Conservation (phyloP, 306 rosid genomes). For the Sindora glabra region DNA sequence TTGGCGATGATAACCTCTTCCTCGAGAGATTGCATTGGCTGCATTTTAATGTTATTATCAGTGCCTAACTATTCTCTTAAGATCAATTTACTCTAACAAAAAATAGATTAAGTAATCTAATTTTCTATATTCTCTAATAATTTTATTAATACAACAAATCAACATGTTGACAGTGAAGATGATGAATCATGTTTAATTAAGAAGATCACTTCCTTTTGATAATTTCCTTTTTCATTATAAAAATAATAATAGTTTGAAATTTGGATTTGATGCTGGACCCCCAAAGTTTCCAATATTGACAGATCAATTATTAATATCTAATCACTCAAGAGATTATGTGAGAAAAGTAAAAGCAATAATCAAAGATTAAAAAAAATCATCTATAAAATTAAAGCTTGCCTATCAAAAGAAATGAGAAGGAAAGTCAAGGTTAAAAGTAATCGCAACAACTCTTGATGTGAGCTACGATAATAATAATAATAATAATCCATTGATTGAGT, state of each 20-base stretch:
- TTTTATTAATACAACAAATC: too few relatives aligned
- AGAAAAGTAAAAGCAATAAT: constrained; percentile 19
- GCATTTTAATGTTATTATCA: too few relatives aligned
- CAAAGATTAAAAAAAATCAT: background rate
- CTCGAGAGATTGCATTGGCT: too few relatives aligned
- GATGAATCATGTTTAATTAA: background rate
- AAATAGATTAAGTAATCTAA: too few relatives aligned
- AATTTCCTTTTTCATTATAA: background rate
- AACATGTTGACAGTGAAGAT: background rate
- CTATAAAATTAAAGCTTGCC: constrained; percentile 11
- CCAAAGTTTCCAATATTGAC: constrained; percentile 36
- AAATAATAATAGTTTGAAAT: constrained; percentile 16
- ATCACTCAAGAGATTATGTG: constrained; percentile 35
- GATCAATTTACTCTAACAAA: too few relatives aligned
- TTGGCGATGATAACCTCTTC: too few relatives aligned
- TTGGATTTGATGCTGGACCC: constrained; percentile 21
- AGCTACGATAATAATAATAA: constrained; percentile 17
- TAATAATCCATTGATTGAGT: constrained; percentile 23
- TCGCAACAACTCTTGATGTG: constrained; percentile 31
- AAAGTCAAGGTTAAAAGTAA: constrained; percentile 47
- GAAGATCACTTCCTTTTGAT: background rate
- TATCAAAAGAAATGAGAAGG: constrained; percentile 15
- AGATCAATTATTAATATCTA: constrained; percentile 28
- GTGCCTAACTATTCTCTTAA: too few relatives aligned
- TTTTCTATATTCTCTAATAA: too few relatives aligned